Evolutionary conservation across 2,329 filamentous ascomycete species (phyloP).

Genomic region (Berkeleyomyces rouxiae): DNA sequence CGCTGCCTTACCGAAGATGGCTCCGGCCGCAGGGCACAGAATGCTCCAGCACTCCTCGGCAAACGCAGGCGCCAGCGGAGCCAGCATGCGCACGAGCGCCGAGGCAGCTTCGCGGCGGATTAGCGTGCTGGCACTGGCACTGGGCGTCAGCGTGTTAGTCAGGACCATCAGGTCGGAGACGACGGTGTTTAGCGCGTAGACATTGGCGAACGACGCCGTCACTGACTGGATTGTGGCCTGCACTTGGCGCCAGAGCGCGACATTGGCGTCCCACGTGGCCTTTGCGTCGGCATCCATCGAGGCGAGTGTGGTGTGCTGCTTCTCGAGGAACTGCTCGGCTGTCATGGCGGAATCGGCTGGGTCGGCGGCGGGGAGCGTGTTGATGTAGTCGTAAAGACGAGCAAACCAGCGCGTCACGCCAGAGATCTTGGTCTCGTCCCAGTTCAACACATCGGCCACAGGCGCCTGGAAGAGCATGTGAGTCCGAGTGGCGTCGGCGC

Average conservation of each 20-base stretch:
- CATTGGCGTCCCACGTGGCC: constrained; percentile 29
- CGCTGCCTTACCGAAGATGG: constrained; percentile 28
- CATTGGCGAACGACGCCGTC: constrained; percentile 49
- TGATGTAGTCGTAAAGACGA: constrained; percentile 37
- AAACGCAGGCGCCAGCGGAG: constrained; percentile 65
- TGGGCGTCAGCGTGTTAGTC: constrained; percentile 48
- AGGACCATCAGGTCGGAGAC: constrained; percentile 71
- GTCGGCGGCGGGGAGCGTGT: background rate
- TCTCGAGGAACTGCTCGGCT: constrained; percentile 24
- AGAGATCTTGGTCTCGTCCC: constrained; percentile 69
- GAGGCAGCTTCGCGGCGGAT: constrained; percentile 34
- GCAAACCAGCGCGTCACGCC: constrained; percentile 70
- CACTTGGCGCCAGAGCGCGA: constrained; percentile 43
- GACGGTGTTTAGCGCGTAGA: constrained; percentile 67
- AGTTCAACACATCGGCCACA: constrained; percentile 67
- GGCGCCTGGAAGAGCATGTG: constrained; percentile 84
- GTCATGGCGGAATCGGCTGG: background rate
- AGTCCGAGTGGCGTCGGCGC: constrained; percentile 68
- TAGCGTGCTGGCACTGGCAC: constrained; percentile 18
- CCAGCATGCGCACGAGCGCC: constrained; percentile 52
- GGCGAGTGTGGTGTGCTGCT: constrained; percentile 18
- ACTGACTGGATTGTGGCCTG: constrained; percentile 53
- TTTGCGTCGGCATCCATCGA: constrained; percentile 21
- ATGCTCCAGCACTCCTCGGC: constrained; percentile 65
- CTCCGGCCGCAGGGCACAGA: constrained; percentile 26